A percentile compares a stretch with the other conserved stretches of the same genome.
Conservation (phyloP, 257 asterid genomes). For the Solanum etuberosum region DNA sequence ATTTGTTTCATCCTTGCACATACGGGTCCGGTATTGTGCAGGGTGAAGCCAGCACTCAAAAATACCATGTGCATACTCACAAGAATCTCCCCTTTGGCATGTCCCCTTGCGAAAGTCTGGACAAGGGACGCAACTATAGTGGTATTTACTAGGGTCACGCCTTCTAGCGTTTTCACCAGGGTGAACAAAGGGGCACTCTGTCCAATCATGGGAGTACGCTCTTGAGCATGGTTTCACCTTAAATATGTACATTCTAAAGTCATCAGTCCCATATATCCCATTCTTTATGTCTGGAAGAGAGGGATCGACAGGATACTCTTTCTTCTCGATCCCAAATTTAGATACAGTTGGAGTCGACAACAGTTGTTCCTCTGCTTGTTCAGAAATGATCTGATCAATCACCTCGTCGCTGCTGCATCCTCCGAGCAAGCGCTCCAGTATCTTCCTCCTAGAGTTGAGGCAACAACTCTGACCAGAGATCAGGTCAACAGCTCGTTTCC, state of each 20-base stretch:
- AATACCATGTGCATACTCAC: constrained; percentile 40
- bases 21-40: constrained; percentile 32
- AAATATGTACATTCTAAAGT: constrained; percentile 30
- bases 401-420: not conserved
- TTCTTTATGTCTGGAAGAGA: constrained; percentile 37
- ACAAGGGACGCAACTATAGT: constrained; percentile 37
- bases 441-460: constrained; percentile 14
- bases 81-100: constrained; percentile 25
- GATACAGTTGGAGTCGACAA: not conserved
- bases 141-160: constrained; percentile 35
- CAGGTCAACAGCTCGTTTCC: constrained; percentile 25
- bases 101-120: constrained; percentile 27
- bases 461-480: not conserved
- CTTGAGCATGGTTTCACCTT: constrained; percentile 37
- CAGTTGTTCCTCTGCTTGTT: constrained; percentile 2
- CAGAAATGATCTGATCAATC: constrained; percentile 1
- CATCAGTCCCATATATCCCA: constrained; percentile 30
- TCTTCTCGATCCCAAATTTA: constrained; percentile 19
- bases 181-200: constrained; percentile 36
- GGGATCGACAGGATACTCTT: constrained; percentile 34
- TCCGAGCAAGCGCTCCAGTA: constrained; percentile 9
- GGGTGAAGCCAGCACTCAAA: constrained; percentile 46
- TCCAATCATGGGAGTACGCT: constrained; percentile 39
- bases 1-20: constrained; percentile 32
- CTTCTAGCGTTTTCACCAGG: constrained; percentile 39